Conservation (phyloP, 2,329 filamentous ascomycete species). For the Pseudocercospora eumusae region DNA sequence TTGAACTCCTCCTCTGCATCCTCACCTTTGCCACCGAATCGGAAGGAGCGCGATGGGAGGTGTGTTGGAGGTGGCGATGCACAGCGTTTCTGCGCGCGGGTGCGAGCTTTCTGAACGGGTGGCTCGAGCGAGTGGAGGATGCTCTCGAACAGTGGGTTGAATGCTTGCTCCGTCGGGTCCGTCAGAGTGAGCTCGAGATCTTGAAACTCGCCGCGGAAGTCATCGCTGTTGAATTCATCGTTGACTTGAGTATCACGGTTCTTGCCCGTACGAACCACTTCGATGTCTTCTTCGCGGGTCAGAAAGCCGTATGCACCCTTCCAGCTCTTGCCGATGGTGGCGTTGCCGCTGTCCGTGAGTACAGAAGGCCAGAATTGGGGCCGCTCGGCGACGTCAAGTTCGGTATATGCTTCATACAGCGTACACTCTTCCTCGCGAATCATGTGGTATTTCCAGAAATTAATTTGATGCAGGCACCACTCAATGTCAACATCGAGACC, state of each 20-base stretch:
- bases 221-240: slow-evolving; percentile 41
- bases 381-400: slow-evolving; percentile 42
- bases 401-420: slow-evolving; percentile 41
- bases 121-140: slow-evolving; percentile 42
- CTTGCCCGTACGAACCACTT: slow-evolving; percentile 29
- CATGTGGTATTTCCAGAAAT: slow-evolving; percentile 58
- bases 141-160: slow-evolving; percentile 46
- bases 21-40: slow-evolving; percentile 44
- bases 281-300: slow-evolving; percentile 34
- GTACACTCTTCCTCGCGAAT: slow-evolving; percentile 42
- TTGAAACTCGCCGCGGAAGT: slow-evolving; percentile 36
- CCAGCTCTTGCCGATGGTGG: slow-evolving; percentile 48
- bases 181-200: slow-evolving; percentile 32
- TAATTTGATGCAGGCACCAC: slow-evolving; percentile 52
- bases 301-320: slow-evolving; percentile 54
- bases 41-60: slow-evolving; percentile 31
- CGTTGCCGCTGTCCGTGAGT: slow-evolving; percentile 29
- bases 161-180: slow-evolving; percentile 32
- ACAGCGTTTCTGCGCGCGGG: slow-evolving; percentile 39
- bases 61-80: slow-evolving; percentile 8
- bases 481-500: slow-evolving; percentile 47
- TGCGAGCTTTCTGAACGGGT: slow-evolving; percentile 25
- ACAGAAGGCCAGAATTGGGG: slow-evolving; percentile 42
- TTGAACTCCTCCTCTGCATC: slow-evolving; percentile 41
- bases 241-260: slow-evolving; percentile 11